Evolutionary conservation across 768 basidiomycete species (phyloP), one percentile per base, ranked within the genome.

Genomic region (Gelatoporia subvermispora): DNA sequence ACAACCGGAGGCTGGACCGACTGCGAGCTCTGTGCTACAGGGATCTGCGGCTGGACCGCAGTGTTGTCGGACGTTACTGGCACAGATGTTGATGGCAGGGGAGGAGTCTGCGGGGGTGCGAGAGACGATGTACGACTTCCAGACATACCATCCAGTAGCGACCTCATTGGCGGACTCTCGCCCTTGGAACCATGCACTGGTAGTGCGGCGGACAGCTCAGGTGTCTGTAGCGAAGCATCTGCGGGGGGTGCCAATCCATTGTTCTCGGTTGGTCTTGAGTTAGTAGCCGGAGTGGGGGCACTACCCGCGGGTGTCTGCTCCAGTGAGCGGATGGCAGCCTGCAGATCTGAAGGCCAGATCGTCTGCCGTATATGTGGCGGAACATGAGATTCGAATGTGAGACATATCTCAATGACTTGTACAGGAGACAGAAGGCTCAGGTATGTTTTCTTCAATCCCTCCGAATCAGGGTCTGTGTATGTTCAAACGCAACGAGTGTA

Each of bases 391-490:
- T 89, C 84, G 58, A 86, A 82, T 34, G 75, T 73, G 51, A 90
- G 72, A 62, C 85, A 89, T 58, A 90, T 80, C 56, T 88, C 88
- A 60, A 90, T 86, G 60, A 90, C 75, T 67, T 89, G 85, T 39
- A 77, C 74, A 18, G 75, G 78, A 20, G 81, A 75, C 8, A 91
- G 73, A 18, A 87, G 73, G 20, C 74, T 72, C 37, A 91, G 72
- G 68, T 90, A 91, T 52, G 78, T 76, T 54, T 79, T 77, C 64
- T 88, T 88, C 67, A 84, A 78, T 43, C 80, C 73, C 63, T 81
- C 74, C 60, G 62, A 62, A 54, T 72, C 72, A 25, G 59, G 61
- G 31, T 81, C 48, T 48, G 49, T 67, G 44, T 34, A 54, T 39
- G 22, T 21, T 45, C 17, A 21, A 17, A 35, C 28, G 39, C 34